phyloP scores from a whole-genome alignment of 169 alveolate species.

The Plasmodium knowlesi region DNA sequence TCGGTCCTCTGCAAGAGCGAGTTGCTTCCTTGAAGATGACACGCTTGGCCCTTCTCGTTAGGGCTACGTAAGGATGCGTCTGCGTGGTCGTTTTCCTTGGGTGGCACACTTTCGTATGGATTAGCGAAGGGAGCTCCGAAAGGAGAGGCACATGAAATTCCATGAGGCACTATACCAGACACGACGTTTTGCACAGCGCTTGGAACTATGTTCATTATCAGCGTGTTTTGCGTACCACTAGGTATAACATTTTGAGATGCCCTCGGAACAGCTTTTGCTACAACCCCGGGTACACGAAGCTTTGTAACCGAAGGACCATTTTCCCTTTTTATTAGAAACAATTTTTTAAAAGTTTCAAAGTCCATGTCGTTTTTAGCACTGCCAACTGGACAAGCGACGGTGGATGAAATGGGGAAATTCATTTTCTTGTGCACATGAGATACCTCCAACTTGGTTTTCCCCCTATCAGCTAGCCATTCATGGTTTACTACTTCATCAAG shows the following conservation, averaged over 20 bases:
- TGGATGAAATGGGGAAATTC: conserved; percentile 65
- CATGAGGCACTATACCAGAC: not conserved
- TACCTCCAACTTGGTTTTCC: conserved; percentile 45
- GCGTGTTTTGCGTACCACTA: not conserved
- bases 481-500: conserved; percentile 78
- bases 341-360: conserved; percentile 23
- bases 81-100: not conserved
- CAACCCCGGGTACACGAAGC: not conserved
- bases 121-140: not conserved
- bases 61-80: not conserved
- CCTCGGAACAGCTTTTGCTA: not conserved
- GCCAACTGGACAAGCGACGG: conserved; percentile 47
- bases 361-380: conserved; percentile 19
- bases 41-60: not conserved
- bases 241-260: not conserved
- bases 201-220: not conserved
- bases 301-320: not conserved
- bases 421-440: conserved; percentile 61
- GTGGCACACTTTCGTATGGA: not conserved
- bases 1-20: not conserved
- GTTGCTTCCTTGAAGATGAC: not conserved
- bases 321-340: conserved; percentile 11
- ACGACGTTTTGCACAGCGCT: not conserved
- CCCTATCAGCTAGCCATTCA: conserved; percentile 78
- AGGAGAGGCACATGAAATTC: not conserved